A percentile compares a stretch with the other conserved stretches of the same genome.
These are phyloP conservation scores for Cyphellophora attinorum DNA, from an alignment of 2,329 filamentous ascomycete genomes.

Conservation along the genomic window DNA sequence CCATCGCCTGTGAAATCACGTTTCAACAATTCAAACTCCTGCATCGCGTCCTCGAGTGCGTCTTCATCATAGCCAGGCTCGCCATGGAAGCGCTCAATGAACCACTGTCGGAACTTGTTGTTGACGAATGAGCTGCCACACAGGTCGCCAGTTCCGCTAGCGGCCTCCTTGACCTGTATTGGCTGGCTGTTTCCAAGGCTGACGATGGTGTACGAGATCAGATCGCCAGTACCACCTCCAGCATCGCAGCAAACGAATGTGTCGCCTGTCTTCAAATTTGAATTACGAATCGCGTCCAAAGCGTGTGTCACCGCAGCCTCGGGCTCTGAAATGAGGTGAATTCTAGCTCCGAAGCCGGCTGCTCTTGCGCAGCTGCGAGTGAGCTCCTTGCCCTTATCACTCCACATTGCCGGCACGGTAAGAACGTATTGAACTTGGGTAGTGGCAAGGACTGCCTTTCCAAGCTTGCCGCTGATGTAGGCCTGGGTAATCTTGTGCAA, in stretches of 20 bases:
- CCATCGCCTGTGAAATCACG: constrained; percentile 17
- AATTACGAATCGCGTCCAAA: too few species aligned
- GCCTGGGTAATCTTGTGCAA: too few species aligned
- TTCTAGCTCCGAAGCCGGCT: too few species aligned
- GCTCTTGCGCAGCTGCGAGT: too few species aligned
- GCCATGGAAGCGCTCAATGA: constrained; percentile 12
- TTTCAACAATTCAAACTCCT: constrained; percentile 21
- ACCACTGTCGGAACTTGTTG: constrained; percentile 18
- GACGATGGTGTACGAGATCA: constrained; percentile 22
- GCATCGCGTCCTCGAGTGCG: constrained; percentile 19
- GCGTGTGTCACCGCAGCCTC: too few species aligned
- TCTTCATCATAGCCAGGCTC: constrained; percentile 18
- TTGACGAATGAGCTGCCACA: constrained; percentile 24
- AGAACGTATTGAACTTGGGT: too few species aligned
- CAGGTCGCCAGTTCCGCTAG: constrained; percentile 16
- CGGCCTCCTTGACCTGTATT: constrained; percentile 18
- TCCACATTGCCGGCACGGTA: too few species aligned
- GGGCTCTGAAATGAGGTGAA: too few species aligned
- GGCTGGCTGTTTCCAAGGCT: constrained; percentile 19
- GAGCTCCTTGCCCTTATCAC: too few species aligned
- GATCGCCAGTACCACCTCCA: constrained; percentile 28
- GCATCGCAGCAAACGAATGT: constrained; percentile 28
- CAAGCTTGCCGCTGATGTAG: too few species aligned
- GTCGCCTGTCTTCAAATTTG: constrained; percentile 15
- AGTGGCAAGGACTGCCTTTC: too few species aligned